phyloP scores from a whole-genome alignment of 2,329 filamentous ascomycete genomes.

The Teratosphaeriaceae sp. region DNA sequence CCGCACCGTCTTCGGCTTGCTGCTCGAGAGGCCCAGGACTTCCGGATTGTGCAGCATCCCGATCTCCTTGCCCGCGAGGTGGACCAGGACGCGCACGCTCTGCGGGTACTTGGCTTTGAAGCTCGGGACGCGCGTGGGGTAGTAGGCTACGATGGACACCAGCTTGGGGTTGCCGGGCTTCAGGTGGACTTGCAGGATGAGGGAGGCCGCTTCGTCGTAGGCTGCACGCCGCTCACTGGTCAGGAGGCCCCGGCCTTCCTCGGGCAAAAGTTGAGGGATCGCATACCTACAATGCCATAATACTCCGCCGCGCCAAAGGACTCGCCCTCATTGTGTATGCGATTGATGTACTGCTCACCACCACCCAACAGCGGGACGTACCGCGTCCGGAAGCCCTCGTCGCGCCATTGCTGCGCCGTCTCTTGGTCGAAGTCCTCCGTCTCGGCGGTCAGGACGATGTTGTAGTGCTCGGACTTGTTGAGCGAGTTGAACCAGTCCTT shows the following conservation, averaged over 20 bases:
- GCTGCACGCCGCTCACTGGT: constrained; percentile 35
- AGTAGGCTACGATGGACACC: constrained; percentile 56
- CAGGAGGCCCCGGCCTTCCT: constrained; percentile 34
- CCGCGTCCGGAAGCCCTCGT: constrained; percentile 54
- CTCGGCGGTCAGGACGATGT: constrained; percentile 46
- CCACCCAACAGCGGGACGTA: constrained; percentile 50
- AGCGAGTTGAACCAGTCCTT: constrained; percentile 29
- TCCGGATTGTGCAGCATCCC: constrained; percentile 44
- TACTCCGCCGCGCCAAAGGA: constrained; percentile 51
- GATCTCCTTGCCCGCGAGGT: constrained; percentile 48
- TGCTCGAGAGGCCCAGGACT: constrained; percentile 46
- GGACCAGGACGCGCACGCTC: constrained; percentile 46
- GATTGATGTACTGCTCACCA: constrained; percentile 41
- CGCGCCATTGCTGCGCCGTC: constrained; percentile 48
- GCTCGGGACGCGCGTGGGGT: constrained; percentile 52
- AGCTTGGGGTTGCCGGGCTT: constrained; percentile 50
- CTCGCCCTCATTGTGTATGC: constrained; percentile 47
- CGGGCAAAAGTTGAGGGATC: constrained; percentile 31
- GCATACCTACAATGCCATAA: constrained; percentile 55
- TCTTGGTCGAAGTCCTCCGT: constrained; percentile 51
- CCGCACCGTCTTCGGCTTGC: constrained; percentile 42
- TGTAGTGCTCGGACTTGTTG: constrained; percentile 36
- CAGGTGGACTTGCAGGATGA: constrained; percentile 52
- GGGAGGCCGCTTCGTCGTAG: constrained; percentile 55
- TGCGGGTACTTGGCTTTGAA: constrained; percentile 38